Evolutionary conservation across 768 basidiomycete genomes (phyloP), one percentile per base, ranked within the genome.

Genomic region (Cubamyces lactineus): DNA sequence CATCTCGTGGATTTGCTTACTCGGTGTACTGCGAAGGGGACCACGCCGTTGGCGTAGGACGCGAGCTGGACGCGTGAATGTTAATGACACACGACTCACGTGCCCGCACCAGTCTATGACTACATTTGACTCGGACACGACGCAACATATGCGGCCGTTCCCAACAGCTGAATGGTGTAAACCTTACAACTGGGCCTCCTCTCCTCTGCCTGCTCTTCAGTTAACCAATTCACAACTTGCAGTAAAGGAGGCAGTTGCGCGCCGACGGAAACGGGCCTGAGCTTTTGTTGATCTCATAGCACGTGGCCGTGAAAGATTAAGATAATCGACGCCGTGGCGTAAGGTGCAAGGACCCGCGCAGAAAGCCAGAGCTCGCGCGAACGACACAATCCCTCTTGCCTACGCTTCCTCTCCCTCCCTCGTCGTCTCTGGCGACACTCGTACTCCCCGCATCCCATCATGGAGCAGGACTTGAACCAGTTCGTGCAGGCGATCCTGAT

Each of bases 401-500:
- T 41, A 17, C 23, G 23, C 42, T 58, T 28, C 17, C 59, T 51
- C 54, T 49, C 38, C 8, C 54, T 19, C 48, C 49, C 49, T 23
- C 62, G 62, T 50, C 66, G 55, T 62, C 62, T 62, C 61, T 63
- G 57, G 64, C 57, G 67, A 64, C 66, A 63, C 54, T 9, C 17
- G 50, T 54, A 51, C 39, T 41, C 52, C 53, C 50, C 53, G 57
- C 70, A 39, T 6, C 26, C 52, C 38, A 39, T 23, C 41, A 92
- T 92, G 91, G 87, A 91, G 40, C 86, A 84, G 70, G 86, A 90
- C 77, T 80, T 89, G 68, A 84, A 88, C 67, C 88, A 85, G 72
- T 80, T 91, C 65, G 86, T 91, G 17, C 89, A 88, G 76, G 95
- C 95, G 50, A 94, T 96, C 75, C 78, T 83, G 71, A 89, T 96